These are phyloP conservation scores for Hyphodiscus sp. DNA, from an alignment of 2,329 filamentous ascomycete genomes.

Conservation along the genomic window DNA sequence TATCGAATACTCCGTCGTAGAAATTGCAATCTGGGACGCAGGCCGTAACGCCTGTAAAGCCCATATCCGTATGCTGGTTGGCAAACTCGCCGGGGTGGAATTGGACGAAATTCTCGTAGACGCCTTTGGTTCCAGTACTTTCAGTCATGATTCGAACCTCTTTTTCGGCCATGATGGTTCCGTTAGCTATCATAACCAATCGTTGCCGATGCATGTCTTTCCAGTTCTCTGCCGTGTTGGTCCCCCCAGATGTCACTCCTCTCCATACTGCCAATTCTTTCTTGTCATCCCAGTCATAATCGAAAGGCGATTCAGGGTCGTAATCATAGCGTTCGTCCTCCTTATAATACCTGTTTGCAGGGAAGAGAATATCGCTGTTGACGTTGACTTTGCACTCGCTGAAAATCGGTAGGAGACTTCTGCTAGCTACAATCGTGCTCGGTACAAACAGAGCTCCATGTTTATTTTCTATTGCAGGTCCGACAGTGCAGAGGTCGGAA, in stretches of 20 bases:
- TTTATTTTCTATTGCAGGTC: constrained; percentile 40
- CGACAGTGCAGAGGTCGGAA: constrained; percentile 50
- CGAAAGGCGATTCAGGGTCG: constrained; percentile 38
- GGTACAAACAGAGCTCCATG: constrained; percentile 54
- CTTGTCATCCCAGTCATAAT: constrained; percentile 53
- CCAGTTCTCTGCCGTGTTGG: constrained; percentile 44
- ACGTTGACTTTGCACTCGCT: constrained; percentile 55
- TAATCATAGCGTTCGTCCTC: constrained; percentile 53
- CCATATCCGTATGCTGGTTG: constrained; percentile 28
- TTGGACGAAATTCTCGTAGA: constrained; percentile 34
- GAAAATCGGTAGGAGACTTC: constrained; percentile 53
- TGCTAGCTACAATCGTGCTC: constrained; percentile 43
- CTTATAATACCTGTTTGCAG: constrained; percentile 58
- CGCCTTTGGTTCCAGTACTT: constrained; percentile 31
- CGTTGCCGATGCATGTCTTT: constrained; percentile 50
- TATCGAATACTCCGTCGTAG: constrained; percentile 38
- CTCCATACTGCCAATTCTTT: constrained; percentile 53
- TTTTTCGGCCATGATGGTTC: constrained; percentile 39
- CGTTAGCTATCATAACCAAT: constrained; percentile 49
- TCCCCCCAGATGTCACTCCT: constrained; percentile 56
- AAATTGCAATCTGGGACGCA: constrained; percentile 40
- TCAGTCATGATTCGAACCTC: constrained; percentile 30
- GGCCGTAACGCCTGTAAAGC: constrained; percentile 36
- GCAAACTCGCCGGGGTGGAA: constrained; percentile 36
- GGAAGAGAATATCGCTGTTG: constrained; percentile 60